Percentiles rank a stretch among this genome's conserved stretches.
Conservation (phyloP, 1,284 basidiomycete species). For the Wallemia hederae region DNA sequence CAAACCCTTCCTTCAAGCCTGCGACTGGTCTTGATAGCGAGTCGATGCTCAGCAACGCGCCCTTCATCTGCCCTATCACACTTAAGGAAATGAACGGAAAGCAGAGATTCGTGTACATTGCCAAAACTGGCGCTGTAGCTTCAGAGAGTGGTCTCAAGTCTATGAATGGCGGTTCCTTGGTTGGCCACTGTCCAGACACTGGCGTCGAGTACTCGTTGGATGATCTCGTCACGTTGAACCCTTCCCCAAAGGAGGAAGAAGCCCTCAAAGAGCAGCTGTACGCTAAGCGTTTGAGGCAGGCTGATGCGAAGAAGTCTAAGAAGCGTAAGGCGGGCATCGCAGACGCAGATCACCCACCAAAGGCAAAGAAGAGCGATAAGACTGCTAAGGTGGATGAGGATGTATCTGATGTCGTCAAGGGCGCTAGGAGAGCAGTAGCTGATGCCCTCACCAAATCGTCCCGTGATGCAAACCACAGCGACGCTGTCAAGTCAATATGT, state of each 20-base stretch:
- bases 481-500: constrained; percentile 1
- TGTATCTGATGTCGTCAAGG: neutral
- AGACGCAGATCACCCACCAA: constrained; percentile 16
- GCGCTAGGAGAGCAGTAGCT: neutral
- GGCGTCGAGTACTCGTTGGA: constrained; percentile 22
- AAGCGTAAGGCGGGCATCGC: constrained; percentile 25
- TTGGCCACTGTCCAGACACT: constrained; percentile 5
- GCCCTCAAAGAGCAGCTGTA: constrained; percentile 26
- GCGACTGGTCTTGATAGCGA: constrained; percentile 16
- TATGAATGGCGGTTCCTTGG: constrained; percentile 19
- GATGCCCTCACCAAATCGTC: neutral
- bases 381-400: neutral
- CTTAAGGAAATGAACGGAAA: constrained; percentile 78
- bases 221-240: constrained; percentile 33
- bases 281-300: constrained; percentile 23
- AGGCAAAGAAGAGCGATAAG: constrained; percentile 15
- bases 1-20: constrained; percentile 27
- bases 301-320: constrained; percentile 28
- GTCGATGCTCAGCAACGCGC: constrained; percentile 22
- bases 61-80: constrained; percentile 63
- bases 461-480: neutral
- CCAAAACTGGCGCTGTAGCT: constrained; percentile 67
- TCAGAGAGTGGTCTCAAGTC: constrained; percentile 42
- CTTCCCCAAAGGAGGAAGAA: constrained; percentile 28
- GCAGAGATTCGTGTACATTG: constrained; percentile 56